These are phyloP conservation scores for Penicillium mononematosum DNA, from an alignment of 495 filamentous ascomycete genomes.

Conservation along the genomic window DNA sequence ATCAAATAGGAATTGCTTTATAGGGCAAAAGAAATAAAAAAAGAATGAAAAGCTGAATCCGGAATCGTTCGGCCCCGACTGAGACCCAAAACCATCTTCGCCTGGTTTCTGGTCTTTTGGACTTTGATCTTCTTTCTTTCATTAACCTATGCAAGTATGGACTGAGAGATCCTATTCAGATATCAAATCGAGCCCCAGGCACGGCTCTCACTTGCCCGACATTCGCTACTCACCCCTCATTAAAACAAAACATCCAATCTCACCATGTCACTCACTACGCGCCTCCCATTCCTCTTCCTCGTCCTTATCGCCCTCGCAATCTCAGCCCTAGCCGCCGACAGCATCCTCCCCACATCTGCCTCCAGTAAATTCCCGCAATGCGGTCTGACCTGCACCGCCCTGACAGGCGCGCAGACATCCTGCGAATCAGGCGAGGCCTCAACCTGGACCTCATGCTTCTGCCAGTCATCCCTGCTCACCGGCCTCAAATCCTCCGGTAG, in stretches of 20 bases:
- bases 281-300: slow-evolving; percentile 1
- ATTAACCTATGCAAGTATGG: slow-evolving; percentile 2
- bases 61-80: slow-evolving; percentile 11
- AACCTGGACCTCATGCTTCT: slow-evolving; percentile 56
- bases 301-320: slow-evolving; percentile 2
- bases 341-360: slow-evolving; percentile 33
- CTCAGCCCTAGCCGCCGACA: slow-evolving; percentile 23
- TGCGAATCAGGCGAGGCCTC: slow-evolving; percentile 41
- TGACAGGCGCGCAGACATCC: slow-evolving; percentile 43
- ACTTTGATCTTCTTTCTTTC: background rate
- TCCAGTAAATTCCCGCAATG: slow-evolving; percentile 50
- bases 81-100: slow-evolving; percentile 3
- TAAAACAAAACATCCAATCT: background rate
- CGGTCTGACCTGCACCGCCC: slow-evolving; percentile 44
- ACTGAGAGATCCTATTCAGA: background rate
- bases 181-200: slow-evolving; percentile 2
- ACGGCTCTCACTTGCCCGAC: background rate
- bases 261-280: slow-evolving; percentile 8
- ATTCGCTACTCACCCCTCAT: background rate
- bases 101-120: background rate
- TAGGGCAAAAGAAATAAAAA: background rate
- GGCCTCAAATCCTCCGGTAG: slow-evolving; percentile 40
- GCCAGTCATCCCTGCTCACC: slow-evolving; percentile 46
- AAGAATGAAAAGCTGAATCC: background rate
- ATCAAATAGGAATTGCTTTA: background rate